Base-by-base conservation (phyloP, 257 asterid genomes). In the Gentiana macrophylla region DNA sequence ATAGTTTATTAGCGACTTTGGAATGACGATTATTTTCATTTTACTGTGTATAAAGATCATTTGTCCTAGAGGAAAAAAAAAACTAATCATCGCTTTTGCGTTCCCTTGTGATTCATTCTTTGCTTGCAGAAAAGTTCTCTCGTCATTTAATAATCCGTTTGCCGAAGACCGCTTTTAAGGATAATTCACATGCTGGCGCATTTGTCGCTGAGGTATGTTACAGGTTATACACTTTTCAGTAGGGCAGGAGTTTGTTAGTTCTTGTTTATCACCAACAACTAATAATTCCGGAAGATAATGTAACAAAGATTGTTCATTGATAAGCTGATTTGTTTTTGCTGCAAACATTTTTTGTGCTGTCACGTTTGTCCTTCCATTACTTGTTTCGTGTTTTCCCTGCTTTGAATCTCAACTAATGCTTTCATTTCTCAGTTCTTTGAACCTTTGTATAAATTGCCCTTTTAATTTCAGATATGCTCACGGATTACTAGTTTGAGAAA, bases 181-280 rank as follows among this genome's bases (percentile, higher is more conserved):
- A 91, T 87, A 91, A 91, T 68, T 76, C 77, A 67, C 96, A 91
- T 70, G 85, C 63, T 66, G 98, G 98, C 72, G 94, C 92, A 59
- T 91, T 91, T 72, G 87, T 87, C 59, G 81, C 83, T 43, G 98
- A 91, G 98, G 98, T 91, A 80, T 64, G 79, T 67, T 64, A 11
- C 35, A 8, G 12, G 24, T 41, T 41, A 10, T 7, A 41, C 10
- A 41, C 46, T 5, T 41, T 7, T 41, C 46, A 41, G 6, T 10
- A 41, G 9, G 9, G 46, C 46, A 41, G 46, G 7, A 38, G 2
- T 41, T 5, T 41, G 46, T 10, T 41, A 41, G 9, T 41, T 41
- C 46, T 41, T 41, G 46, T 10, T 41, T 41, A 41, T 41, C 46
- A 5, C 9, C 46, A 5, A 5, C 6, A 41, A 41, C 0, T 41